These are phyloP conservation scores for Hemileccinum rubropunctum DNA, from an alignment of 768 basidiomycete genomes.

Conservation along the genomic window DNA sequence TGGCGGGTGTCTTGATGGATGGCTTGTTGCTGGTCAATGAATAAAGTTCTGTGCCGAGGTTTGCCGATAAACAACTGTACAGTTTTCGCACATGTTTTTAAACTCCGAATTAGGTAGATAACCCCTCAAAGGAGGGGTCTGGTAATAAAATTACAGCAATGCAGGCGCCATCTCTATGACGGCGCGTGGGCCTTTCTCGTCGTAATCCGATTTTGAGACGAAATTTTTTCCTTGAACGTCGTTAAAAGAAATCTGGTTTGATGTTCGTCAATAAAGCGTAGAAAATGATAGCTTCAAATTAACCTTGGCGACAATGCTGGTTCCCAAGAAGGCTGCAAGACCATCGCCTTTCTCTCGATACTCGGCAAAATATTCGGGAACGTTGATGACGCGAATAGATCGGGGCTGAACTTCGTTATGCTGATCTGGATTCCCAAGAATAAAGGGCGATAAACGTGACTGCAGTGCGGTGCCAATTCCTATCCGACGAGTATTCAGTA, in stretches of 20 bases:
- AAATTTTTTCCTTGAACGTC: constrained; percentile 66
- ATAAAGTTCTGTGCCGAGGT: constrained; percentile 16
- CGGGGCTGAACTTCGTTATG: constrained; percentile 73
- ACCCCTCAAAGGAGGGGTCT: constrained; percentile 4
- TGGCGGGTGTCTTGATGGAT: constrained; percentile 5
- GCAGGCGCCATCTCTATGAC: constrained; percentile 79
- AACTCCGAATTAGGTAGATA: constrained; percentile 19
- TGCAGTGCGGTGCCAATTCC: constrained; percentile 69
- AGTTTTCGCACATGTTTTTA: constrained; percentile 25
- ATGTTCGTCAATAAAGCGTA: neutral
- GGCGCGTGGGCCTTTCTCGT: constrained; percentile 65
- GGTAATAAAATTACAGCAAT: constrained; percentile 44
- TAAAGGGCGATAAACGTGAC: constrained; percentile 63
- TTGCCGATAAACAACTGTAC: constrained; percentile 25
- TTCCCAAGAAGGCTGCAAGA: constrained; percentile 75
- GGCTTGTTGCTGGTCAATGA: neutral
- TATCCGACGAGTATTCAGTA: constrained; percentile 23
- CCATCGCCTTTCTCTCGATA: constrained; percentile 85
- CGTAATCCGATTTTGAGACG: constrained; percentile 79
- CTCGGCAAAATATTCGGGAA: constrained; percentile 91
- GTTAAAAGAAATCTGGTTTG: constrained; percentile 65
- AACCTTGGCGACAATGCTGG: constrained; percentile 85
- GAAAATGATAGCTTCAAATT: constrained; percentile 4
- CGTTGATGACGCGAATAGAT: constrained; percentile 53
- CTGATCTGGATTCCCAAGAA: constrained; percentile 58